phyloP scores from a whole-genome alignment of 176 grass and related monocot genomes.

The barley (Hordeum vulgare) region MorexV3_pseudomolecules_assembly NC_058522.1:565822937-565823436 shows the following conservation, averaged over 20 bases:
- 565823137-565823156: conserved; percentile 13
- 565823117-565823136: neutral
- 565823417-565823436: neutral
- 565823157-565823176: conserved; percentile 49
- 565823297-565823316: conserved; percentile 7
- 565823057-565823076: conserved; percentile 90
- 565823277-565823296: neutral
- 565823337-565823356: neutral
- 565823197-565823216: conserved; percentile 42
- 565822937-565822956: conserved; percentile 62
- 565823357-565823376: conserved; percentile 6
- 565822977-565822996: conserved; percentile 82
- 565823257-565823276: conserved; percentile 1
- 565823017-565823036: conserved; percentile 72
- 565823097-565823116: conserved; percentile 78
- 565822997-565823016: conserved; percentile 84
- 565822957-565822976: conserved; percentile 68
- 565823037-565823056: conserved; percentile 73
- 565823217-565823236: neutral
- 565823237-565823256: neutral
- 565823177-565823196: conserved; percentile 54
- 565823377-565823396: neutral
- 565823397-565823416: neutral
- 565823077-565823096: conserved; percentile 87
- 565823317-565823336: conserved; percentile 4